Conservation (phyloP, 371 early-diverging fungal genomes). For the Apophysomyces trapeziformis region DNA sequence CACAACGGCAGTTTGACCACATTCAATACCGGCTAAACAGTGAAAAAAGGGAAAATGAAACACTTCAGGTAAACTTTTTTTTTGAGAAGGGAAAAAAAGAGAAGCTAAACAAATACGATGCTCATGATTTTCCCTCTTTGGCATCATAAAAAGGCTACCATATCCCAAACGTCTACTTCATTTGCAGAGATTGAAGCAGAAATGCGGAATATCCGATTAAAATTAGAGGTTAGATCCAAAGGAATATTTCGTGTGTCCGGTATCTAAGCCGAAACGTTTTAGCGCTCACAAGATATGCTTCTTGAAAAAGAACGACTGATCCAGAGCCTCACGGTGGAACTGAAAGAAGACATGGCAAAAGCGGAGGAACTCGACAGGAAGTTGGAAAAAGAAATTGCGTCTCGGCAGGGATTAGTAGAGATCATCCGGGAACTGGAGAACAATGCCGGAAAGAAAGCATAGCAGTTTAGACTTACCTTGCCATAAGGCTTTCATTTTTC, state of each 20-base stretch:
- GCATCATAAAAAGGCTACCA: background rate
- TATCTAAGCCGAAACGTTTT: background rate
- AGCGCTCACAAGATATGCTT: slow-evolving; percentile 16
- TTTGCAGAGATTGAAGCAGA: slow-evolving; percentile 19
- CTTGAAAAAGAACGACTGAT: slow-evolving; percentile 16
- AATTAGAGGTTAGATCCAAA: slow-evolving; percentile 18
- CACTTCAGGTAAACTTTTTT: slow-evolving; percentile 10
- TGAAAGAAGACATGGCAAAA: slow-evolving; percentile 8
- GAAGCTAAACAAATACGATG: background rate
- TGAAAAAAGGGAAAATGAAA: slow-evolving; percentile 16
- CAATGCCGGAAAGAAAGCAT: background rate
- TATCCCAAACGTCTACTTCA: slow-evolving; percentile 12
- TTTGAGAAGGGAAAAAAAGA: background rate
- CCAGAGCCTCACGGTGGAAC: background rate
- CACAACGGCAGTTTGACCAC: slow-evolving; percentile 17
- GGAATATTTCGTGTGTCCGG: background rate
- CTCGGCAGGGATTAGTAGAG: slow-evolving; percentile 11
- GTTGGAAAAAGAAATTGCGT: slow-evolving; percentile 9
- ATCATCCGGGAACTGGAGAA: slow-evolving; percentile 18
- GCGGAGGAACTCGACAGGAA: slow-evolving; percentile 2
- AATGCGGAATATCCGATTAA: slow-evolving; percentile 16
- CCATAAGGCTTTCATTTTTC: background rate
- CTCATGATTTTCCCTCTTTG: background rate
- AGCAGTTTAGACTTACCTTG: background rate
- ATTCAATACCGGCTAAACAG: slow-evolving; percentile 18